Evolutionary conservation across 2,329 filamentous ascomycete species (phyloP).

Genomic region (Fusarium robinianum): DNA sequence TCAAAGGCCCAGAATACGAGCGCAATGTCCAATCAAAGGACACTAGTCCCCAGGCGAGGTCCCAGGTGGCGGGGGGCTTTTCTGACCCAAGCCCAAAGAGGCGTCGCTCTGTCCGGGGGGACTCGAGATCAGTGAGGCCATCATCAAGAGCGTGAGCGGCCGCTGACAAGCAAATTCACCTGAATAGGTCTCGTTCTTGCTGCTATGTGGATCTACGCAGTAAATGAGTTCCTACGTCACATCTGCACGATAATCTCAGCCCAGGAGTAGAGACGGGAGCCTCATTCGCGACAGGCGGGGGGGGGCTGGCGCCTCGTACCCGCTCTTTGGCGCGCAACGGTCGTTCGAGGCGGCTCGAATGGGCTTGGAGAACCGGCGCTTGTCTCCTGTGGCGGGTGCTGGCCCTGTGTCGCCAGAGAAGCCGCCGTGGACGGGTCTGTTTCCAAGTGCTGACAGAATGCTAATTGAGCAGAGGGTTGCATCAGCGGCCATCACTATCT

Average conservation of each 20-base stretch:
- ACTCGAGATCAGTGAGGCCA: slow-evolving; percentile 35
- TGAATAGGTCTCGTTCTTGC: slow-evolving; percentile 14
- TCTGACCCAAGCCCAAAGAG: slow-evolving; percentile 25
- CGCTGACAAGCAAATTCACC: slow-evolving; percentile 18
- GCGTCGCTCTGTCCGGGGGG: slow-evolving; percentile 18
- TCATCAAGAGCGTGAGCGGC: slow-evolving; percentile 27
- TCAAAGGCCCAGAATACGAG: slow-evolving; percentile 37
- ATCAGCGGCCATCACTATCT: no score
- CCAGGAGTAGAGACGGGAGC: slow-evolving; percentile 16
- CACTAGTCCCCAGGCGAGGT: slow-evolving; percentile 29
- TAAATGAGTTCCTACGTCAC: slow-evolving; percentile 31
- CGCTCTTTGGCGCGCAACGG: neutral
- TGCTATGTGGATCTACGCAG: slow-evolving; percentile 13
- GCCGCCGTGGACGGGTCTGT: slow-evolving; percentile 5
- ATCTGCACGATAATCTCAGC: slow-evolving; percentile 20
- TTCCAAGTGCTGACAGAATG: slow-evolving; percentile 16
- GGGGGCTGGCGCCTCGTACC: slow-evolving; percentile 3
- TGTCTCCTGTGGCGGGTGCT: slow-evolving; percentile 1
- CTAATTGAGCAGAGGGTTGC: no score
- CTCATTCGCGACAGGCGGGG: slow-evolving; percentile 22
- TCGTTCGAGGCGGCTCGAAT: neutral
- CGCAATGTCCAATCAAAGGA: slow-evolving; percentile 33
- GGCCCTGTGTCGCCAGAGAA: slow-evolving; percentile 14
- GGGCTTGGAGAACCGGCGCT: neutral
- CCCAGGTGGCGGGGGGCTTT: slow-evolving; percentile 33